These are phyloP conservation scores for Termitomyces heimii DNA, from an alignment of 768 basidiomycete genomes.

Conservation along the genomic window DNA sequence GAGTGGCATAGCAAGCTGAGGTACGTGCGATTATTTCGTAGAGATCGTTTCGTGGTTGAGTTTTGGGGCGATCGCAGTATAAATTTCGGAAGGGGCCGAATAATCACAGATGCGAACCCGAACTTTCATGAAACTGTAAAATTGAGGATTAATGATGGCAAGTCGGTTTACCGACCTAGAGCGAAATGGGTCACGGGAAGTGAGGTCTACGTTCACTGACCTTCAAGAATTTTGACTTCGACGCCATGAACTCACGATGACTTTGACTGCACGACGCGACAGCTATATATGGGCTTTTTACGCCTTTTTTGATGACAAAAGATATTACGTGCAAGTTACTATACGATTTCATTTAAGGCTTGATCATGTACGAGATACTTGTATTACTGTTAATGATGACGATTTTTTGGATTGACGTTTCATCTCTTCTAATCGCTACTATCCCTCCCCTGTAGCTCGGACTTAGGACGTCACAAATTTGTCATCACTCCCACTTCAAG, in stretches of 20 bases:
- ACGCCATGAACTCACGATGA: too few species aligned
- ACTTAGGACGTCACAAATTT: too few species aligned
- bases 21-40: constrained; percentile 32
- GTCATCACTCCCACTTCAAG: too few species aligned
- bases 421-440: too few species aligned
- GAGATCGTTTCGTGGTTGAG: background rate
- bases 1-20: constrained; percentile 48
- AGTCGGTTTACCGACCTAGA: constrained; percentile 50
- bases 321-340: background rate
- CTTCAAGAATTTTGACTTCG: background rate
- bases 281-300: background rate
- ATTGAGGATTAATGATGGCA: constrained; percentile 42
- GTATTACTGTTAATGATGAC: background rate
- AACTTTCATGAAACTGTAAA: constrained; percentile 62
- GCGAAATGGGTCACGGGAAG: constrained; percentile 44
- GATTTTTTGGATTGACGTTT: background rate
- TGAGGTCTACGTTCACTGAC: constrained; percentile 36
- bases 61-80: background rate
- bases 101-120: constrained; percentile 38
- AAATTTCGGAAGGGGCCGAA: constrained; percentile 43
- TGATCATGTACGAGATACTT: background rate
- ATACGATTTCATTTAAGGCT: background rate
- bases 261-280: background rate
- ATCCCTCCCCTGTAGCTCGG: too few species aligned
- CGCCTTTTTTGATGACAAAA: background rate